Percentiles rank a stretch among this genome's conserved stretches.
Evolutionary conservation across 257 asterid species (phyloP).

Genomic region (Fraxinus quadrangulata): DNA sequence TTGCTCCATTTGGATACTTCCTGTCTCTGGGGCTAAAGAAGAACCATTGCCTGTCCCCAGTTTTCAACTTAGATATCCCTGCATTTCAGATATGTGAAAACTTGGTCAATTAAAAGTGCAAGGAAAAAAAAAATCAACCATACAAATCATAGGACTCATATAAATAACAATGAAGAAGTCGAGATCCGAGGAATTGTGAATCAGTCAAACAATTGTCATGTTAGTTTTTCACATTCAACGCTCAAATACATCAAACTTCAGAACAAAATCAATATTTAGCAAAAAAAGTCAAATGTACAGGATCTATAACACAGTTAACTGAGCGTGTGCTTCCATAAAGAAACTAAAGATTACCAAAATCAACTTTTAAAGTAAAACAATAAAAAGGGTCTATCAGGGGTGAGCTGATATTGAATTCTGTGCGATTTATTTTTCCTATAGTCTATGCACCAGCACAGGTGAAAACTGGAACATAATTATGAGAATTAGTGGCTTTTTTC

Average conservation of each 20-base stretch:
- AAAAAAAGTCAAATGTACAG: no score
- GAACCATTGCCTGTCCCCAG: slow-evolving; percentile 93
- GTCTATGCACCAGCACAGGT: background rate
- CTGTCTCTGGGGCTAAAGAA: slow-evolving; percentile 88
- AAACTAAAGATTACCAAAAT: background rate
- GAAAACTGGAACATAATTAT: background rate
- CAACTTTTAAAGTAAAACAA: background rate
- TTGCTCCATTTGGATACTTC: slow-evolving; percentile 83
- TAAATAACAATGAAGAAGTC: no score
- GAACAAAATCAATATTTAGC: background rate
- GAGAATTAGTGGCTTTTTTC: background rate
- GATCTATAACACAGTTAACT: no score
- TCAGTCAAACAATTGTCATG: no score
- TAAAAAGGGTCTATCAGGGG: no score
- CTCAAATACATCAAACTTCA: background rate
- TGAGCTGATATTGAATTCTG: no score
- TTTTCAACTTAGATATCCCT: slow-evolving; percentile 75
- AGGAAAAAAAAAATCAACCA: background rate
- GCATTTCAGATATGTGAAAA: slow-evolving; percentile 32
- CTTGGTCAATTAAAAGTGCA: slow-evolving; percentile 25
- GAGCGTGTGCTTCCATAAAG: background rate
- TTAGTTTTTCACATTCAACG: background rate
- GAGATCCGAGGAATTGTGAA: no score
- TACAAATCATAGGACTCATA: background rate
- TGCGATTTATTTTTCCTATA: no score